phyloP scores from a whole-genome alignment of 2,329 filamentous ascomycete genomes.

The Dactylonectria estremocensis region DNA sequence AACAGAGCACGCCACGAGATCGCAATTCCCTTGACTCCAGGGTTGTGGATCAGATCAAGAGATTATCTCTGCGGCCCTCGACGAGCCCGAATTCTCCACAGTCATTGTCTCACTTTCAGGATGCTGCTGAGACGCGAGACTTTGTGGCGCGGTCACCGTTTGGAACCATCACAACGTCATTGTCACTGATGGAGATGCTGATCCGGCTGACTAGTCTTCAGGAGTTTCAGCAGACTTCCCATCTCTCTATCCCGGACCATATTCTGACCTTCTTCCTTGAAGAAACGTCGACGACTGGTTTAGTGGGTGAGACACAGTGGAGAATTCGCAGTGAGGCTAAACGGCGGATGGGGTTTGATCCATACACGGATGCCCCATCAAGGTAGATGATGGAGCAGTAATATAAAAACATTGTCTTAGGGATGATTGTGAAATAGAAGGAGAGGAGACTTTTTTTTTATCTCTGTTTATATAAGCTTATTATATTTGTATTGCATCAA shows the following conservation, averaged over 20 bases:
- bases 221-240: conserved; percentile 91
- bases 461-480: no score
- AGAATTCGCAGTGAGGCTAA: conserved; percentile 63
- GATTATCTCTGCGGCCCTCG: conserved; percentile 53
- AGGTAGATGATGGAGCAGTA: conserved; percentile 31
- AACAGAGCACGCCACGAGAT: conserved; percentile 22
- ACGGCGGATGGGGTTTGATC: conserved; percentile 69
- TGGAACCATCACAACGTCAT: conserved; percentile 67
- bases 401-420: no score
- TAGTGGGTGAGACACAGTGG: conserved; percentile 63
- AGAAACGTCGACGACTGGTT: conserved; percentile 68
- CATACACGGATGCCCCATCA: conserved; percentile 64
- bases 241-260: conserved; percentile 91
- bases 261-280: conserved; percentile 89
- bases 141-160: conserved; percentile 63
- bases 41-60: conserved; percentile 59
- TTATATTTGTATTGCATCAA: no score
- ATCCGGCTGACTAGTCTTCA: conserved; percentile 89
- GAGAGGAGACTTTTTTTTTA: no score
- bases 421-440: no score
- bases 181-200: conserved; percentile 89
- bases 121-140: conserved; percentile 43
- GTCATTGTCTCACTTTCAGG: conserved; percentile 7
- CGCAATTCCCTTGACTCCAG: conserved; percentile 55
- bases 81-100: conserved; percentile 23